Evolutionary conservation across 805 yeast species (phyloP), one percentile per base, ranked within the genome.

Genomic region (Hagleromyces aurorensis): DNA sequence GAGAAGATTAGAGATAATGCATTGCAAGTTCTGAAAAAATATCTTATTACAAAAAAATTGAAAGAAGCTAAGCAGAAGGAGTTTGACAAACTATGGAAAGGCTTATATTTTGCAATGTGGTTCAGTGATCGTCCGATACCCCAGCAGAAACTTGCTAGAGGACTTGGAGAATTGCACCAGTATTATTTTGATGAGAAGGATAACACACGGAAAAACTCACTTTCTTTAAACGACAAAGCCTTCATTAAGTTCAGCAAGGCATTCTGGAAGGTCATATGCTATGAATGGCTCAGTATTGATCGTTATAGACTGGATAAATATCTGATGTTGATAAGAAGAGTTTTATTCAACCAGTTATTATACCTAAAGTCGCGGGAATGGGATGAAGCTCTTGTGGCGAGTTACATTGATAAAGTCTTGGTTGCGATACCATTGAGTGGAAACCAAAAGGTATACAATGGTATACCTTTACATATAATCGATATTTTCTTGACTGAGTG

Each of bases 31-130:
- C 62, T 85, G 43, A 67, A 67, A 43, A 69, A 69, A 40, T 80
- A 70, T 48, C 58, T 85, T 26, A 52, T 68, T 2, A 59, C 67
- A 16, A 44, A 52, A 19, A 61, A 69, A 21, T 55, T 75, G 21
- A 48, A 65, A 5, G 59, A 55, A 18, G 40, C 65, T 20, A 61
- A 52, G 22, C 62, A 51, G 26, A 48, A 70, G 21, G 91, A 85
- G 30, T 64, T 75, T 40, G 81, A 81, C 43, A 87, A 89, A 53
- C 62, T 91, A 36, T 91, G 98, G 96, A 86, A 83, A 59, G 98
- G 97, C n/a, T 66, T 91, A 22, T 91, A 79, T 58, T 91, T 68
- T 52, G 73, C 94, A 7, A 84, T 91, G 94, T 91, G 98, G 97
- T 85, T 80, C 61, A 72, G 93, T 52, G 98, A 91, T 56, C 73